These are phyloP conservation scores for Paracoccidioides lutzii DNA, from an alignment of 2,329 filamentous ascomycete genomes.

Conservation along the genomic window DNA sequence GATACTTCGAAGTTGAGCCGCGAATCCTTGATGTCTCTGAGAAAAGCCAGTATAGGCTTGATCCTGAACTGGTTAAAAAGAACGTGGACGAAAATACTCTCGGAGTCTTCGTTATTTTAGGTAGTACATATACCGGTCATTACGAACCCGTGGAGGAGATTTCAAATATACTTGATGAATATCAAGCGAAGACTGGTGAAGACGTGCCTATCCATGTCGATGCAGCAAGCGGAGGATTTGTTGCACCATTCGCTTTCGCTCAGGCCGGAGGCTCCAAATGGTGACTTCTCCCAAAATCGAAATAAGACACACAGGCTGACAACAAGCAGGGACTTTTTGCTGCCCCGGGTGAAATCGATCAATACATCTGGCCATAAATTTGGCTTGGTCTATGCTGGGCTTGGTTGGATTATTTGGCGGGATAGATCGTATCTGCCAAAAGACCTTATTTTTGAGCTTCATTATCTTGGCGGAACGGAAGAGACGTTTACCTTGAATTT, in stretches of 20 bases:
- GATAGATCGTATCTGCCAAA: constrained; percentile 53
- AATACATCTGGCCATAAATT: constrained; percentile 42
- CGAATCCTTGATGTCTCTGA: constrained; percentile 50
- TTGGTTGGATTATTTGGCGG: constrained; percentile 60
- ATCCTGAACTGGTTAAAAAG: constrained; percentile 50
- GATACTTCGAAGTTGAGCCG: constrained; percentile 62
- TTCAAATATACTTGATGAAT: constrained; percentile 50
- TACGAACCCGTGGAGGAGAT: constrained; percentile 61
- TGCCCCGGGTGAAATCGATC: constrained; percentile 39
- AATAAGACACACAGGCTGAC: background rate
- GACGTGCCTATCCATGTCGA: constrained; percentile 51
- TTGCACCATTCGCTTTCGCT: constrained; percentile 30
- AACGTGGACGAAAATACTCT: constrained; percentile 66
- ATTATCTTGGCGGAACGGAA: constrained; percentile 59
- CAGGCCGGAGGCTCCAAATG: constrained; percentile 41
- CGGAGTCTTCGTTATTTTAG: constrained; percentile 60
- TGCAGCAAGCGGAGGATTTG: constrained; percentile 31
- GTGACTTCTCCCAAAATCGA: constrained; percentile 20
- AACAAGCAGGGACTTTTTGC: constrained; percentile 27
- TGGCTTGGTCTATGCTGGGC: constrained; percentile 50
- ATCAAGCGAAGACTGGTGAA: constrained; percentile 46
- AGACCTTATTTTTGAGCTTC: constrained; percentile 56
- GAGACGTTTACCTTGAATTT: constrained; percentile 61
- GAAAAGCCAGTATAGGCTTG: constrained; percentile 48
- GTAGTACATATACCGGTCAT: constrained; percentile 61